These are phyloP conservation scores for Gymnopilus junonius DNA, from an alignment of 768 basidiomycete genomes.

Conservation along the genomic window DNA sequence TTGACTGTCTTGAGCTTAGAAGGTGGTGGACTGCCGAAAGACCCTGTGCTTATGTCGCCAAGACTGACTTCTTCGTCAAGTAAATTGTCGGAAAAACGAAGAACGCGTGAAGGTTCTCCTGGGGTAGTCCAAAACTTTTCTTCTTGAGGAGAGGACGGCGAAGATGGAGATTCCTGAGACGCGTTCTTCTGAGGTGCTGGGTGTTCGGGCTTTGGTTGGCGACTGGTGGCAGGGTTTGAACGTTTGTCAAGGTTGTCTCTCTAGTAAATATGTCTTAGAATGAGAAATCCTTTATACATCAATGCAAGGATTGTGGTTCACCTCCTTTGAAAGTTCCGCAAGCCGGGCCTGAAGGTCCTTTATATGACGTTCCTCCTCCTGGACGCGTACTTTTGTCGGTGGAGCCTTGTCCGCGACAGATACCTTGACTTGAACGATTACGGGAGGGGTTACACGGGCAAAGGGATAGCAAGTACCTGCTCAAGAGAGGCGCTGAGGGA, in stretches of 20 bases:
- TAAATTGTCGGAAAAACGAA: conserved; percentile 67
- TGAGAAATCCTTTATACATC: conserved; percentile 10
- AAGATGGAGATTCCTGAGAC: conserved; percentile 3
- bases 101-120: conserved; percentile 52
- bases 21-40: conserved; percentile 40
- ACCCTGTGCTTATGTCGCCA: conserved; percentile 52
- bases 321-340: conserved; percentile 43
- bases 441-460: not conserved
- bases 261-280: conserved; percentile 17
- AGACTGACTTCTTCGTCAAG: conserved; percentile 69
- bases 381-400: conserved; percentile 37
- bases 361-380: conserved; percentile 47
- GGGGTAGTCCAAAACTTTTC: conserved; percentile 70
- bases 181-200: not conserved
- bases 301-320: conserved; percentile 25
- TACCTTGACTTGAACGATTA: conserved; percentile 15
- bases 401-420: not conserved
- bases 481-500: conserved; percentile 17
- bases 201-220: conserved; percentile 17
- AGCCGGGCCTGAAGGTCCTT: conserved; percentile 41
- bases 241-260: conserved; percentile 23
- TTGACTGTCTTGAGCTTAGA: conserved; percentile 12
- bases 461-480: conserved; percentile 12
- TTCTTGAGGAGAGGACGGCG: conserved; percentile 45
- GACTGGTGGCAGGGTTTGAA: conserved; percentile 12